Conservation (phyloP, 192 early-diverging fungal genomes). For the Diversispora epigaea region DNA sequence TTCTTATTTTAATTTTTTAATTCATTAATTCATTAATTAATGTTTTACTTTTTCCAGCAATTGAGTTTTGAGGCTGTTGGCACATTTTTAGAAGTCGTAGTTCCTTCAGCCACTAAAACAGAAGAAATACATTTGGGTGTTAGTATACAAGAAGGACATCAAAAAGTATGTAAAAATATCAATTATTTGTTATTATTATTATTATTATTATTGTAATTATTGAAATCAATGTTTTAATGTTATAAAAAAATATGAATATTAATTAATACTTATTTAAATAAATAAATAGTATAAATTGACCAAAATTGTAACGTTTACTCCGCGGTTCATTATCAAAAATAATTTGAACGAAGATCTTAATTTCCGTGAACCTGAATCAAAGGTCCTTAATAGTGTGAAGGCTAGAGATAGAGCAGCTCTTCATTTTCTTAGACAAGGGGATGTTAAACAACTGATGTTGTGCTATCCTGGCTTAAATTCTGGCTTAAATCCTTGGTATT, state of each 20-base stretch:
- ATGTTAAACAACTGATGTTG: slow-evolving; percentile 67
- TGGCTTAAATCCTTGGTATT: slow-evolving; percentile 76
- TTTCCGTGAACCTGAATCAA: slow-evolving; percentile 70
- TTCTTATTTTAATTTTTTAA: not conserved
- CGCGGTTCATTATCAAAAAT: slow-evolving; percentile 90
- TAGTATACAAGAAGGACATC: slow-evolving; percentile 82
- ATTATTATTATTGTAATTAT: not conserved
- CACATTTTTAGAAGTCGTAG: slow-evolving; percentile 72
- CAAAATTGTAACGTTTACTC: slow-evolving; percentile 86
- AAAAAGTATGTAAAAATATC: slow-evolving; percentile 56
- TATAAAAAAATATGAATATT: no score
- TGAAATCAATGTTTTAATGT: no score
- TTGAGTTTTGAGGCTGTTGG: slow-evolving; percentile 96
- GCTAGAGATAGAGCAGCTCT: slow-evolving; percentile 62
- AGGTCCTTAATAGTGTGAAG: slow-evolving; percentile 44
- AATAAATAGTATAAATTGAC: slow-evolving; percentile 63
- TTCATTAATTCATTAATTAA: not conserved
- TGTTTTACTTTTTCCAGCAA: slow-evolving; percentile 52
- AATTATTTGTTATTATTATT: no score
- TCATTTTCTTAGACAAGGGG: slow-evolving; percentile 62
- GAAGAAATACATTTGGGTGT: slow-evolving; percentile 80
- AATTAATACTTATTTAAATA: slow-evolving; percentile 7
- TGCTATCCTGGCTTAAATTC: slow-evolving; percentile 59
- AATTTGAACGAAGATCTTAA: slow-evolving; percentile 67
- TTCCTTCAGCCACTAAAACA: slow-evolving; percentile 52